Evolutionary conservation across 2,329 filamentous ascomycete species (phyloP).

Genomic region (Domatiomyces catenatus): DNA sequence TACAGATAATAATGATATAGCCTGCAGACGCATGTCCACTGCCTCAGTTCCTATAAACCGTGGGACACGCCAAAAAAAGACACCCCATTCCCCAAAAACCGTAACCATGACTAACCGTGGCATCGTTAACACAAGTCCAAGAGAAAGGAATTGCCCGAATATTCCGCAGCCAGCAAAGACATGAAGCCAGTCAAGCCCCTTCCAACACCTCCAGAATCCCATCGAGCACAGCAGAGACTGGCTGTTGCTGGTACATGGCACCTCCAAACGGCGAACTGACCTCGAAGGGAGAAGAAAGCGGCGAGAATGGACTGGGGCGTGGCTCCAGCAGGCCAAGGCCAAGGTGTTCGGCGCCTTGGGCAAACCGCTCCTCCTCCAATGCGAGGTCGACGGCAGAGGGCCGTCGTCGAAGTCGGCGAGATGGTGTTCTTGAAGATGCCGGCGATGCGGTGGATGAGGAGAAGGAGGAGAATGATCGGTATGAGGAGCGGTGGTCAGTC

Average conservation of each 20-base stretch:
- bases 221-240: slow-evolving; percentile 25
- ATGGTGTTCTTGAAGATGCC: slow-evolving; percentile 5
- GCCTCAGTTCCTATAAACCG: not conserved
- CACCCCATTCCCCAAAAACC: not conserved
- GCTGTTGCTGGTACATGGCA: slow-evolving; percentile 1
- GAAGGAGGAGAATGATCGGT: slow-evolving; percentile 7
- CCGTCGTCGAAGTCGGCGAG: slow-evolving; percentile 25
- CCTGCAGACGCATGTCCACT: not conserved
- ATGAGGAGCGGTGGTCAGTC: slow-evolving; percentile 5
- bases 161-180: not conserved
- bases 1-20: no score
- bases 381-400: slow-evolving; percentile 31
- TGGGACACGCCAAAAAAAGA: not conserved
- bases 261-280: not conserved
- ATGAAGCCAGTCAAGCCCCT: slow-evolving; percentile 1
- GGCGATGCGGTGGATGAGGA: slow-evolving; percentile 3
- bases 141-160: not conserved
- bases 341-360: slow-evolving; percentile 25
- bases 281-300: not conserved
- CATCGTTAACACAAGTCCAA: not conserved
- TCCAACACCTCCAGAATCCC: slow-evolving; percentile 35
- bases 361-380: slow-evolving; percentile 28
- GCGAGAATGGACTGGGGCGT: slow-evolving; percentile 17
- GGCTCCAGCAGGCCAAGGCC: slow-evolving; percentile 32
- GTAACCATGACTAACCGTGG: not conserved